These are phyloP conservation scores for Begonia masoniana DNA, from an alignment of 306 rosid species.

Conservation along the genomic window DNA sequence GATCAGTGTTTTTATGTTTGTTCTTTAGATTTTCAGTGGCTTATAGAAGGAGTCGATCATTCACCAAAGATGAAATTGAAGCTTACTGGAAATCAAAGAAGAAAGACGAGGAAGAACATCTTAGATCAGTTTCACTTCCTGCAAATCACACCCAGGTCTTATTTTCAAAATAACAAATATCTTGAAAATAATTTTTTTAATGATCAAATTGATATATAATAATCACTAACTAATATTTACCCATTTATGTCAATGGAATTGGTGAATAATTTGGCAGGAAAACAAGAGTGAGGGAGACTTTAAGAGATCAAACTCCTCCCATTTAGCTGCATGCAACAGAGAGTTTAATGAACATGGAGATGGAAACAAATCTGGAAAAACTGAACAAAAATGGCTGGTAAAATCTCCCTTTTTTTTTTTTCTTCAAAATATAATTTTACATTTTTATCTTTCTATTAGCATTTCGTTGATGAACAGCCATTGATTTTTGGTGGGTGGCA, in stretches of 20 bases:
- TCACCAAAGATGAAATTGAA: slow-evolving; percentile 30
- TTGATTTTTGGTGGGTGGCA: slow-evolving; percentile 3
- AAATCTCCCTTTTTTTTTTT: background rate
- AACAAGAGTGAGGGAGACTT: slow-evolving; percentile 7
- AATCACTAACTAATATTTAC: background rate
- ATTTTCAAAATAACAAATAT: background rate
- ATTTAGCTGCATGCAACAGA: slow-evolving; percentile 9
- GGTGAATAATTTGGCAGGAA: slow-evolving; percentile 6
- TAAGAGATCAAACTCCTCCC: slow-evolving; percentile 27
- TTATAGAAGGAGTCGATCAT: slow-evolving; percentile 36
- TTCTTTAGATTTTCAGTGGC: slow-evolving; percentile 10
- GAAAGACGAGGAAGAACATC: slow-evolving; percentile 34
- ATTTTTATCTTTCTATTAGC: background rate
- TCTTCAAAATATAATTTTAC: background rate
- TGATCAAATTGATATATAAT: too few species aligned
- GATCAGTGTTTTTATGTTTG: background rate
- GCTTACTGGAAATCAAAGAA: slow-evolving; percentile 16
- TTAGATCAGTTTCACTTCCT: slow-evolving; percentile 20
- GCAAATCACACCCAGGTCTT: slow-evolving; percentile 25
- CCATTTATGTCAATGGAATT: background rate
- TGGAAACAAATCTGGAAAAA: slow-evolving; percentile 28
- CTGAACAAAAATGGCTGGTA: slow-evolving; percentile 52
- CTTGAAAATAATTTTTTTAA: background rate
- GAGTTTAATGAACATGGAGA: slow-evolving; percentile 2
- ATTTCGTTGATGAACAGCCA: background rate